A percentile compares a stretch with the other conserved stretches of the same genome.
These are phyloP conservation scores for Mycena sp. DNA, from an alignment of 1,284 basidiomycete species.

Conservation along the genomic window DNA sequence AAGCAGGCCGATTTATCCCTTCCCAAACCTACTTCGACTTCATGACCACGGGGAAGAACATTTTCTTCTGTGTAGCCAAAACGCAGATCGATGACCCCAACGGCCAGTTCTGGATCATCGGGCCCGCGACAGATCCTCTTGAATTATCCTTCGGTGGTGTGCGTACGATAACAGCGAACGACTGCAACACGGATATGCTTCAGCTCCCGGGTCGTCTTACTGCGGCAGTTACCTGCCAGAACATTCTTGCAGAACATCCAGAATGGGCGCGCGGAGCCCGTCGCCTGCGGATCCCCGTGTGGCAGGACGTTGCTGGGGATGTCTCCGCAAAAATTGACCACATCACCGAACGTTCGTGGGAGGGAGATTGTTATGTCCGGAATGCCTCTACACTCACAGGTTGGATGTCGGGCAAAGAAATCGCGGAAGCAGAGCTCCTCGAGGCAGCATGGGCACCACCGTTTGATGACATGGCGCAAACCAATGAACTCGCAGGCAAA, in stretches of 20 bases:
- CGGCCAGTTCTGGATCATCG: constrained; percentile 33
- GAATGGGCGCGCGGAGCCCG: not conserved
- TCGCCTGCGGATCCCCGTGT: not conserved
- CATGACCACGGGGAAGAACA: constrained; percentile 35
- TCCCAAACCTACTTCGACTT: constrained; percentile 30
- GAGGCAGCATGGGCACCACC: not conserved
- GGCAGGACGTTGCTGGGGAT: not conserved
- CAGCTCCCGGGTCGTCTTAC: not conserved
- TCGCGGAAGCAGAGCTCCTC: not conserved
- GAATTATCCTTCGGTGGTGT: constrained; percentile 34
- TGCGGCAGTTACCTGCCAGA: not conserved
- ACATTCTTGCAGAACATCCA: not conserved
- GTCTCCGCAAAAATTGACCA: not conserved
- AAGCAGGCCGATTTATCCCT: constrained; percentile 39
- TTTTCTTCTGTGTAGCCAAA: constrained; percentile 37
- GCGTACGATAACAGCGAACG: constrained; percentile 21
- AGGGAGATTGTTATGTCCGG: not conserved
- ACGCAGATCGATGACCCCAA: constrained; percentile 32
- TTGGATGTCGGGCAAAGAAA: not conserved
- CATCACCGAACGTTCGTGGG: not conserved
- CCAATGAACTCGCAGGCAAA: not conserved
- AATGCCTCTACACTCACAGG: not conserved
- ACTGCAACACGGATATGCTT: not conserved
- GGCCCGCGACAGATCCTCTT: constrained; percentile 35
- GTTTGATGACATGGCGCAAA: not conserved